Evolutionary conservation across 805 yeast species (phyloP).

Genomic region (Candida fluviatilis): DNA sequence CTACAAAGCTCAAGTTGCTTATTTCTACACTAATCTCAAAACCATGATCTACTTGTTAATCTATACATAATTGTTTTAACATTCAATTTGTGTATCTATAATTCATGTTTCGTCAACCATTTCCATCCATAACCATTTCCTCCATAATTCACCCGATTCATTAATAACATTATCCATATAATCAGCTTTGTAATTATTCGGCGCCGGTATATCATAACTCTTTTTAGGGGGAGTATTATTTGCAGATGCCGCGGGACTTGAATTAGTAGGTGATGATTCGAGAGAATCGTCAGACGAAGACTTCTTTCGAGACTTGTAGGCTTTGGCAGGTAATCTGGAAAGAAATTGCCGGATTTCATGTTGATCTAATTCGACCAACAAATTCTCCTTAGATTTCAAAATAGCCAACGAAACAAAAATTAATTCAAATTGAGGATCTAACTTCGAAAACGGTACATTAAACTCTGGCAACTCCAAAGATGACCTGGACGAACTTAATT

Average conservation of each 20-base stretch:
- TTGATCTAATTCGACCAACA: conserved; percentile 82
- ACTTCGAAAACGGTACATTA: conserved; percentile 47
- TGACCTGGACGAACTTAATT: conserved; percentile 16
- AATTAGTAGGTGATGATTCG: conserved; percentile 5
- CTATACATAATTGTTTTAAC: too few species aligned
- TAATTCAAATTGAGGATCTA: conserved; percentile 75
- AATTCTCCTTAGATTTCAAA: conserved; percentile 72
- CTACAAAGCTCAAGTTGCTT: too few species aligned
- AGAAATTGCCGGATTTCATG: conserved; percentile 81
- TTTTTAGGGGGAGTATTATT: conserved; percentile 1
- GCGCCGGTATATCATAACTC: conserved; percentile 4
- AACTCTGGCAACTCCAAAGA: conserved; percentile 7
- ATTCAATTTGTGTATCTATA: neutral
- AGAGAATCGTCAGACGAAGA: conserved; percentile 3
- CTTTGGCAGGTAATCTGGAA: conserved; percentile 50
- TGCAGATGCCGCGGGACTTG: conserved; percentile 1
- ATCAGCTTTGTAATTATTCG: conserved; percentile 39
- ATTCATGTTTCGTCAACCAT: conserved; percentile 27
- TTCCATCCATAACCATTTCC: conserved; percentile 66
- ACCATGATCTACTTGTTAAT: too few species aligned
- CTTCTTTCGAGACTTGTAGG: conserved; percentile 18
- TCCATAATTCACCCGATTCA: conserved; percentile 86
- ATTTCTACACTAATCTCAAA: too few species aligned
- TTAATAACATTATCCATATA: conserved; percentile 70
- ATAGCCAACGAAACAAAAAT: conserved; percentile 74